Evolutionary conservation across 2,329 filamentous ascomycete species (phyloP), one percentile per base, ranked within the genome.

Genomic region (Epicoccum nigrum): DNA sequence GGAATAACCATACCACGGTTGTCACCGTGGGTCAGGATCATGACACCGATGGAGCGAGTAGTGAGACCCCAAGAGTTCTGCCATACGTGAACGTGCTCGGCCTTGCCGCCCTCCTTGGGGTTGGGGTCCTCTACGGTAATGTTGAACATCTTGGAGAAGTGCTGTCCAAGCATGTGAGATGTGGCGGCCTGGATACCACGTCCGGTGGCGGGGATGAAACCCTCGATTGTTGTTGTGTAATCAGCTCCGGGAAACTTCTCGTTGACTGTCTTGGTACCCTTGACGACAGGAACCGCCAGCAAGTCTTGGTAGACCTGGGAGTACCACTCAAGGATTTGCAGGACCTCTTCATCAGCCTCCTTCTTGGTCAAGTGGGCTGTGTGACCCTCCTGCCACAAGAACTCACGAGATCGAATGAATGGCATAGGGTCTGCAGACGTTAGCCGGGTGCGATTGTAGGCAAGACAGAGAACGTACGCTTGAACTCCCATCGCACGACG

Each of bases 41-140:
- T 97, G 73, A 97, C 92, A 78, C 94, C 95, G 61, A 99, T 96
- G 50, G 93, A 91, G 72, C 94, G 91, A 46, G 94, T 99, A 1
- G 93, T 97, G 55, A 99, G 84, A 76, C 94, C 94, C 94, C 94
- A 99, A 12, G 92, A 97, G 81, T 99, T 99, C 75, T 99, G 94
- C 92, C 93, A 97, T 50, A 97, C 92, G 70, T 93, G 80, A 49
- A 97, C 79, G 77, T 90, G 88, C 49, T 71, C 64, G n/a, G 69
- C 62, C 74, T 94, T 85, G 40, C 83, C 86, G 21, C 72, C 74
- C 38, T 82, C 79, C 68, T 86, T 86, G 42, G 82, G 83, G 54
- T 81, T 80, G 19, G 94, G 94, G 70, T 99, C 92, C 75, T 99
- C 93, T 23, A 99, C 91, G 0, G 89, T 96, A 73, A 99, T 97